Percentiles rank a stretch among this genome's conserved stretches.
Evolutionary conservation across 257 asterid genomes (phyloP).

Genomic region (Solanum chmielewskii): DNA sequence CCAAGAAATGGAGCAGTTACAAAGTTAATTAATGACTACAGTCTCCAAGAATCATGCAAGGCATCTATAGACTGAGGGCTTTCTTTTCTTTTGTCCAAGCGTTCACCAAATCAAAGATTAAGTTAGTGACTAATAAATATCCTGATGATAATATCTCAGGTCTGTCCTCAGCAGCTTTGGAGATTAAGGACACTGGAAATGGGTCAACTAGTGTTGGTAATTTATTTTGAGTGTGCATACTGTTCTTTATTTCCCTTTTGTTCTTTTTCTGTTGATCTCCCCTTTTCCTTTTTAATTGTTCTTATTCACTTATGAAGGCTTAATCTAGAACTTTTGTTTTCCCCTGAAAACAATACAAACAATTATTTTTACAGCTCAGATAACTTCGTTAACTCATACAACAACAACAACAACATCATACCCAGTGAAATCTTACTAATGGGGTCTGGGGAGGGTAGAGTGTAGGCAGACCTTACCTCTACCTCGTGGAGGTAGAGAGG

Average conservation of each 20-base stretch:
- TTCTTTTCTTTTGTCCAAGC: background rate
- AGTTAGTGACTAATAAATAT: background rate
- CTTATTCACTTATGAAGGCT: background rate
- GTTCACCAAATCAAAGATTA: background rate
- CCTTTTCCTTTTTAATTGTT: background rate
- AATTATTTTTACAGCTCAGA: background rate
- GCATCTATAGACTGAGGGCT: background rate
- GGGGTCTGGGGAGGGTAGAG: background rate
- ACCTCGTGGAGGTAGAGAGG: background rate
- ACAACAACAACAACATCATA: background rate
- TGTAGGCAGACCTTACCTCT: background rate
- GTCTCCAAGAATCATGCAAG: background rate
- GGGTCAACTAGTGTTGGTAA: conserved; percentile 53
- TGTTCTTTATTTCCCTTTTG: background rate
- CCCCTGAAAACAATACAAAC: background rate
- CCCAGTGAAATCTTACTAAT: background rate
- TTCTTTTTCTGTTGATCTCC: background rate
- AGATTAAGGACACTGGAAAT: conserved; percentile 46
- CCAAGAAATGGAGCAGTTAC: background rate
- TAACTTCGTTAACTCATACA: background rate
- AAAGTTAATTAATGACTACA: background rate
- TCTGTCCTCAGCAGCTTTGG: conserved; percentile 77
- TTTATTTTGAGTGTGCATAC: background rate
- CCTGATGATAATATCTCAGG: conserved; percentile 38
- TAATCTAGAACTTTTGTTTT: background rate